Conservation (phyloP, 768 basidiomycete genomes). For the Gautieria morchelliformis region DNA sequence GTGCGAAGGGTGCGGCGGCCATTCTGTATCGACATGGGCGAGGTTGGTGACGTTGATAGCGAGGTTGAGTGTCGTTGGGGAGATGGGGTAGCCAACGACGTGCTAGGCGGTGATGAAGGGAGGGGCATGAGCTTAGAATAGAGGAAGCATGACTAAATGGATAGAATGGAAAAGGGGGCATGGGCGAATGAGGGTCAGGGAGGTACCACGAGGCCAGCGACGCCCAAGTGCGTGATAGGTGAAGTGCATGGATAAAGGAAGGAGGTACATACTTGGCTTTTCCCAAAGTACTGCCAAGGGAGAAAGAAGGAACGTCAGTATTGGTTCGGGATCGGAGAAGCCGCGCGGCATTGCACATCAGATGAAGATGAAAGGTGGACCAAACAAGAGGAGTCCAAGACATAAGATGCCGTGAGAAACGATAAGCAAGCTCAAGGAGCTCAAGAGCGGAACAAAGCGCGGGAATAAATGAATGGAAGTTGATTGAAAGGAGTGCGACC, state of each 20-base stretch:
- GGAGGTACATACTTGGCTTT: background rate
- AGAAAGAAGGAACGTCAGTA: background rate
- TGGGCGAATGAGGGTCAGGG: background rate
- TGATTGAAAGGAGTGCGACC: too few relatives aligned
- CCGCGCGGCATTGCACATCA: too few relatives aligned
- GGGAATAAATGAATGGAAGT: too few relatives aligned
- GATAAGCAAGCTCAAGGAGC: too few relatives aligned
- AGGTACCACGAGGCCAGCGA: too few relatives aligned
- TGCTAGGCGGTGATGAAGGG: slow-evolving; percentile 23
- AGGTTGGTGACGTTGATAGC: slow-evolving; percentile 18
- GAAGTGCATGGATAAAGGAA: background rate
- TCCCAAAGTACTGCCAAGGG: background rate
- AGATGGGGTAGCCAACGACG: slow-evolving; percentile 39
- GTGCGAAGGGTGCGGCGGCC: background rate
- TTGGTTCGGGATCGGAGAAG: background rate
- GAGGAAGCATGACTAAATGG: too few relatives aligned
- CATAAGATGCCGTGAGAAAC: too few relatives aligned
- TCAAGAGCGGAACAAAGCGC: too few relatives aligned
- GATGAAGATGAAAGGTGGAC: too few relatives aligned
- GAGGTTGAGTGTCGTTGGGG: slow-evolving; percentile 31
- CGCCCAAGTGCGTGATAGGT: background rate
- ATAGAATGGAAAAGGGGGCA: background rate
- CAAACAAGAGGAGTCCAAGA: too few relatives aligned
- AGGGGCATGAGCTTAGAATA: background rate
- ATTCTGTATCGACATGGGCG: background rate